Evolutionary conservation across 2,329 filamentous ascomycete genomes (phyloP), one percentile per base, ranked within the genome.

Genomic region (Thermomyces lanuginosus): DNA sequence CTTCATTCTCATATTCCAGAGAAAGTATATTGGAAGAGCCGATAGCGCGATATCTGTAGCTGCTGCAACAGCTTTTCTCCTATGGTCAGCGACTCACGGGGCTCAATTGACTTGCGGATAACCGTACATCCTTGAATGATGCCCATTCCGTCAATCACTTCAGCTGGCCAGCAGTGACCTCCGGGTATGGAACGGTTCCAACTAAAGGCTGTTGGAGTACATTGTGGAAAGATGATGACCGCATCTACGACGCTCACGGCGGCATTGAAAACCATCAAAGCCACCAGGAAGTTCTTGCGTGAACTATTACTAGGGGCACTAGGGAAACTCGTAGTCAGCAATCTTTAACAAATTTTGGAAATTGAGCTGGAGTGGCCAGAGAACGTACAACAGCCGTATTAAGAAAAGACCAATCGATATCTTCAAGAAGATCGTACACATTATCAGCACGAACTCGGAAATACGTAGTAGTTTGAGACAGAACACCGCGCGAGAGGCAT

Each of bases 221-320:
- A 31, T 7, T 31, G 25, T 3, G 29, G 29, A 8, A 31, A 31
- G 15, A 31, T 31, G 10, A 28, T 26, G 4, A 10, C n/a, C 1
- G 18, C 18, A 5, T 36, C 34, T 4, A 36, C 16, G 6, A 27
- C 13, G 8, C 34, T 36, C 4, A 33, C 35, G 3, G 35, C 24
- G 5, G 34, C 28, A 12, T 36, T 36, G 26, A 36, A 35, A 2
- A 31, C 32, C n/a, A 36, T 36, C 11, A 36, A 36, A n/a, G 24
- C 31, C 34, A 32, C 35, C 16, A 36, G 35, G 23, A 36, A 36
- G 6, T 13, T 10, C 20, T 26, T 33, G 29, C 32, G 35, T 17
- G 23, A 21, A 7, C 23, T 35, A 28, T 22, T 33, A 4, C 24
- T 35, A n/a, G 27, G 27, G 22, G n/a, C n/a, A n/a, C n/a, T n/a